Evolutionary conservation across 2,329 filamentous ascomycete species (phyloP), one percentile per base, ranked within the genome.

Genomic region (Epichloe gansuensis): DNA sequence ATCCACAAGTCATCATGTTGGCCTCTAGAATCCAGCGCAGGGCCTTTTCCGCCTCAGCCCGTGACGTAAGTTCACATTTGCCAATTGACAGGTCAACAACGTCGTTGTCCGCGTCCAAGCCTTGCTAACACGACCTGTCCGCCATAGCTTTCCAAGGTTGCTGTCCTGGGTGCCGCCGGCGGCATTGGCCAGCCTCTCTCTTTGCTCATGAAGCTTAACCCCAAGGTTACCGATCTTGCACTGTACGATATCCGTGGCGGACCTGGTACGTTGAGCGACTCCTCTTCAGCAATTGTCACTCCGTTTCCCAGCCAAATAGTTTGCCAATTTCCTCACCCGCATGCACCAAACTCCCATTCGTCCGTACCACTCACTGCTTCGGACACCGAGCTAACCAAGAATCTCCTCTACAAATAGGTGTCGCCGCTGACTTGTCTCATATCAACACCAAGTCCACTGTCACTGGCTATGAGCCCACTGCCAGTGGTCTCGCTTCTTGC

Each of bases 171-270:
- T 78, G 93, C 93, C 63, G 86, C 86, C 67, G 93, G 93, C 76
- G 93, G 93, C 74, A 98, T 98, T 76, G 93, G 93, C 72, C 93
- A 98, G 74, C 93, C 93, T 67, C 79, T 98, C 66, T 98, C 93
- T 54, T 86, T 98, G 61, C 85, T 98, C 68, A 82, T 98, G 73
- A 98, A 98, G 89, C 84, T 96, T 70, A 97, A 96, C 85, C 89
- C 90, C 64, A 82, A 87, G 68, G 91, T 97, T 63, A 85, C 81
- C 65, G 84, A 96, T 72, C 87, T 98, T 65, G 87, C 91, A 59
- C 87, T 98, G 66, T 98, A 97, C 78, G 93, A 98, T 76, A 95
- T 98, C 76, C 86, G 87, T 67, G 85, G 89, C 67, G 91, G 80
- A 66, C 91, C 91, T 70, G 90, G 89, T 94, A 82, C 60, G 83